Evolutionary conservation across 345 rosid species (phyloP).

Genomic region (Hibiscus tridactylites): DNA sequence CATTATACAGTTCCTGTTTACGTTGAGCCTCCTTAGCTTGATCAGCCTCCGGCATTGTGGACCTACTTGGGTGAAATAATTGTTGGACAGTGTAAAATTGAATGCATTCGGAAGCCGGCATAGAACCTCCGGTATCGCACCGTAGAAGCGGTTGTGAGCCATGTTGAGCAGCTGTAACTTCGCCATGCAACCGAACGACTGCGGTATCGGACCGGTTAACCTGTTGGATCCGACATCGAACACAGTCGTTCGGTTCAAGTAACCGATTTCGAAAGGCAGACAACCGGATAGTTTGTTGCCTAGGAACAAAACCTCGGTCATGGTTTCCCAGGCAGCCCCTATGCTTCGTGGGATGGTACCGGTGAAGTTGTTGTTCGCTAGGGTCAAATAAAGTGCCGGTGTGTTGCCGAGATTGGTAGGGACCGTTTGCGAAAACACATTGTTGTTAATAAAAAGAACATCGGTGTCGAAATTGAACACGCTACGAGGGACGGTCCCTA

Average conservation of each 20-base stretch:
- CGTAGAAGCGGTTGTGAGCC: slow-evolving; percentile 23
- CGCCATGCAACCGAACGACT: slow-evolving; percentile 24
- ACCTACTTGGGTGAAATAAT: slow-evolving; percentile 27
- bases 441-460: slow-evolving; percentile 23
- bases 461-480: slow-evolving; percentile 22
- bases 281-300: slow-evolving; percentile 22
- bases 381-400: slow-evolving; percentile 20
- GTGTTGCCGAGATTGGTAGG: slow-evolving; percentile 22
- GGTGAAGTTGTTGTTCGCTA: slow-evolving; percentile 22
- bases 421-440: slow-evolving; percentile 9
- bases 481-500: slow-evolving; percentile 14
- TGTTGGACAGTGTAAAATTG: slow-evolving; percentile 18
- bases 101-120: slow-evolving; percentile 16
- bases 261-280: slow-evolving; percentile 23
- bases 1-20: slow-evolving; percentile 18
- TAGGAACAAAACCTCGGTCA: slow-evolving; percentile 15
- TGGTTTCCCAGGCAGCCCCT: slow-evolving; percentile 15
- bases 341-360: slow-evolving; percentile 25
- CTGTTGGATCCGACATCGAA: slow-evolving; percentile 18
- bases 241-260: slow-evolving; percentile 7
- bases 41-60: slow-evolving; percentile 19
- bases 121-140: slow-evolving; percentile 15
- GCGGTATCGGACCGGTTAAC: slow-evolving; percentile 22
- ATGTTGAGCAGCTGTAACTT: slow-evolving; percentile 14
- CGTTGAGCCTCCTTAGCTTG: slow-evolving; percentile 10